phyloP scores from a whole-genome alignment of 352 stramenopile species.

The Pythium sukuiense region DNA sequence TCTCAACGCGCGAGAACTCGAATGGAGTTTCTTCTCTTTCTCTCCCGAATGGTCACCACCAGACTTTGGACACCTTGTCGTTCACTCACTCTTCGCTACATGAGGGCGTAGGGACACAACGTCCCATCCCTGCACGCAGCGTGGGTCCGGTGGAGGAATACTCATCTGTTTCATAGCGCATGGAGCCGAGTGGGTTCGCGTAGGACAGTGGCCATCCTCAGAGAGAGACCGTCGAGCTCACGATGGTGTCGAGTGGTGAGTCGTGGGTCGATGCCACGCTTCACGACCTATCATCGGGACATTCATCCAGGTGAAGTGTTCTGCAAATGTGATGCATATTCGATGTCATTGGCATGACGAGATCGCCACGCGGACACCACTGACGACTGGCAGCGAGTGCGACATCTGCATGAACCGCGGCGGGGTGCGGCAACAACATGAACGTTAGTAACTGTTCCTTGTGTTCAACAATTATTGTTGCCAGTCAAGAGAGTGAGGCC shows the following conservation, averaged over 20 bases:
- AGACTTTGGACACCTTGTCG: too few relatives aligned
- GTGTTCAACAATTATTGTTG: neutral
- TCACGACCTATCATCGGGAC: neutral
- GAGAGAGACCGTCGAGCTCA: too few relatives aligned
- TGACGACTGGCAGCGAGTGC: slow-evolving; percentile 1
- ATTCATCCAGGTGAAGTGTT: neutral
- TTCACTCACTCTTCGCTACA: neutral
- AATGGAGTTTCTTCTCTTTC: too few relatives aligned
- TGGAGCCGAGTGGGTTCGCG: slow-evolving; percentile 2
- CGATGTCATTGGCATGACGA: neutral
- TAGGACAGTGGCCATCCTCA: neutral
- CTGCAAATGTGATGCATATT: neutral
- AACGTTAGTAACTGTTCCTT: slow-evolving; percentile 3
- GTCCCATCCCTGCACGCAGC: neutral
- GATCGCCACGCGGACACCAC: neutral
- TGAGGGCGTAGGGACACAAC: neutral
- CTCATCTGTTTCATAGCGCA: slow-evolving; percentile 16
- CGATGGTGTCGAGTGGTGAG: neutral
- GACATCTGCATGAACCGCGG: neutral
- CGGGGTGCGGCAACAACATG: neutral
- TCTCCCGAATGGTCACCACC: too few relatives aligned
- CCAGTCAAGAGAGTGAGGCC: neutral
- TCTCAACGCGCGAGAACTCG: too few relatives aligned
- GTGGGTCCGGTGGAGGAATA: neutral
- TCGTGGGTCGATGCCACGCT: neutral